Base-by-base conservation (phyloP, 2,329 filamentous ascomycete species). In the Thyridium curvatum region DNA sequence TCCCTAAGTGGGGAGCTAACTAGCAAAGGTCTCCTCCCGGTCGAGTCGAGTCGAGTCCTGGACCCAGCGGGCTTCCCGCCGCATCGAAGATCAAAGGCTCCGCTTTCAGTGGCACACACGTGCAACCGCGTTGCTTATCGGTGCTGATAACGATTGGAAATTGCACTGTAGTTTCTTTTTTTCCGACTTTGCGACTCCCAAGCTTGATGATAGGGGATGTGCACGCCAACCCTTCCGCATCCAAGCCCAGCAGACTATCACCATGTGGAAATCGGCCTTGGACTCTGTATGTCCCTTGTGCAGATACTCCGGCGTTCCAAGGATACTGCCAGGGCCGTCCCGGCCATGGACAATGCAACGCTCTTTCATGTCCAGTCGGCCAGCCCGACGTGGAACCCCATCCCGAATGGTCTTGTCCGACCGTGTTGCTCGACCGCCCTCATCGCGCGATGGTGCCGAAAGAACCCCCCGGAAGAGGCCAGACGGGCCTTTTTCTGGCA, bases 401-500 rank as follows among this genome's bases (percentile, higher is more conserved):
- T 74, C 74, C 32, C 73, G 76, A 37, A 78, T 79, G 75, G 67
- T 75, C 21, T 64, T 80, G 7, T 76, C 76, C 8, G 67, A 77
- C 46, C 64, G 62, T 34, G 75, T 79, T 17, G 62, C 65, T 30
- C 64, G 62, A 43, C 40, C 62, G 6, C 58, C 66, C 30, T 50
- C 58, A 30, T 53, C 58, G 37, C 51, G 42, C 9, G 47, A 52
- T 33, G 49, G 49, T 18, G 56, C 56, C 42, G 56, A 60, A 18
- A 55, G 52, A 40, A 63, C 50, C 41, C 58, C 55, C 8, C 63
- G 64, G 14, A 61, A 60, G 41, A 61, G 60, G 18, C 50, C 55
- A 3, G 66, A 66, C 4, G 74, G 75, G 0, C 75, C 74, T 0
- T 78, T 75, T 50, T 64, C 66, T 0, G 69, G 63, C 34, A 77